A percentile compares a stretch with the other conserved stretches of the same genome.
Conservation (phyloP, 352 stramenopile species). For the Phytophthora macrochlamydospora region DNA sequence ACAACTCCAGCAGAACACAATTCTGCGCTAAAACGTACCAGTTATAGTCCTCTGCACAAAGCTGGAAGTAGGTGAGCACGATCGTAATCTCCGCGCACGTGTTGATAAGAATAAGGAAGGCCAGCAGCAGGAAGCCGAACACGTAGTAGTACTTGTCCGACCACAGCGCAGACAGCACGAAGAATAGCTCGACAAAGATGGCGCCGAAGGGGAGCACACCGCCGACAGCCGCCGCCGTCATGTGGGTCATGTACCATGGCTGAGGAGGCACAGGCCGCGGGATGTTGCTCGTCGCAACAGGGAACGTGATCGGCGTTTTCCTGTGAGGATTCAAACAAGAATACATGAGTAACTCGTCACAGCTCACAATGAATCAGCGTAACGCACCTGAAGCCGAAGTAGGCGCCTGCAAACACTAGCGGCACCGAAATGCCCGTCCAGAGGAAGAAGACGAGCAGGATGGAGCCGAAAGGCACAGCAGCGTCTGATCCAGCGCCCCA, state of each 20-base stretch:
- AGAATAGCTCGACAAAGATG: slow-evolving; percentile 99
- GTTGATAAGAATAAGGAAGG: slow-evolving; percentile 98
- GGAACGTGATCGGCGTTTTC: slow-evolving; percentile 93
- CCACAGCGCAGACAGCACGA: slow-evolving; percentile 98
- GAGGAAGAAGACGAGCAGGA: slow-evolving; percentile 98
- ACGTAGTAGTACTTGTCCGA: slow-evolving; percentile 99
- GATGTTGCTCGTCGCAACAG: slow-evolving; percentile 98
- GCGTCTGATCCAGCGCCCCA: slow-evolving; percentile 93
- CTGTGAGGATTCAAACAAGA: slow-evolving; percentile 26
- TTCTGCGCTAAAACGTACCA: slow-evolving; percentile 89
- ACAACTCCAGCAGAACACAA: too few relatives aligned
- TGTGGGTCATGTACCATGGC: slow-evolving; percentile 98
- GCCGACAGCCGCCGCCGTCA: slow-evolving; percentile 93
- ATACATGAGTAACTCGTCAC: slow-evolving; percentile 2
- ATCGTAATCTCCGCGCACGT: slow-evolving; percentile 99
- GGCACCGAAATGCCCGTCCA: slow-evolving; percentile 99
- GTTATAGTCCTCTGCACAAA: slow-evolving; percentile 99
- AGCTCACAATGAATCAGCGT: not conserved
- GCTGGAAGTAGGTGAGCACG: slow-evolving; percentile 99
- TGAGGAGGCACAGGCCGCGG: slow-evolving; percentile 97
- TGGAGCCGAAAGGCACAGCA: slow-evolving; percentile 96
- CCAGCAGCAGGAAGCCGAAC: slow-evolving; percentile 98
- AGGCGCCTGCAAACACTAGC: slow-evolving; percentile 98
- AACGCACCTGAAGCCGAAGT: slow-evolving; percentile 96
- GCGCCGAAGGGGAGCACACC: slow-evolving; percentile 99